Percentiles rank a stretch among this genome's conserved stretches.
These are phyloP conservation scores for Rutidosis leptorrhynchoides DNA, from an alignment of 129 eudicot species.

Conservation along the genomic window DNA sequence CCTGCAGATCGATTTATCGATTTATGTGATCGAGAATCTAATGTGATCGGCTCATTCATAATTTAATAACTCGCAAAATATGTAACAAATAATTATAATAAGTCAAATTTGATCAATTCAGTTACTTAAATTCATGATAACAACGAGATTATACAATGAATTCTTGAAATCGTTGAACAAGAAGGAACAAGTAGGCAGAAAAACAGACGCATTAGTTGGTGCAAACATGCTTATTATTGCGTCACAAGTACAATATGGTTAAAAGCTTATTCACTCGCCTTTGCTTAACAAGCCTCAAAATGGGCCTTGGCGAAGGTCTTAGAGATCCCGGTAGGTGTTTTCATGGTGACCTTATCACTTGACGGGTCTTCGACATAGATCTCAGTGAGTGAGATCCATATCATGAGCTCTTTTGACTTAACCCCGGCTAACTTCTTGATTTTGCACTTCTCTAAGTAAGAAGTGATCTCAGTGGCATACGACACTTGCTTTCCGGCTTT, in stretches of 20 bases:
- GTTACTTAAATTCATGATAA: not conserved
- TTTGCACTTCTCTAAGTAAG: conserved; percentile 12
- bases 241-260: not conserved
- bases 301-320: not conserved
- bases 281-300: not conserved
- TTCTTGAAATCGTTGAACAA: not conserved
- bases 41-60: no score
- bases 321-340: conserved; percentile 11
- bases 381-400: conserved; percentile 38
- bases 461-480: not conserved
- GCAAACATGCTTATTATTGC: not conserved
- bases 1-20: no score
- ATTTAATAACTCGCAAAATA: no score
- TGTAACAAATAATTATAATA: no score
- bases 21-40: no score
- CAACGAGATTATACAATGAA: not conserved
- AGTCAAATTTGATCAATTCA: no score
- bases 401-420: conserved; percentile 56
- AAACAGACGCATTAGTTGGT: not conserved
- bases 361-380: not conserved
- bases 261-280: not conserved
- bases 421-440: conserved; percentile 56
- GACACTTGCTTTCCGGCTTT: not conserved
- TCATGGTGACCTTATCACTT: conserved; percentile 21
- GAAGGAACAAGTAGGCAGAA: not conserved